Percentiles rank a stretch among this genome's conserved stretches.
Conservation (phyloP, 148 eudicot species). For the Arbutus unedo region DNA sequence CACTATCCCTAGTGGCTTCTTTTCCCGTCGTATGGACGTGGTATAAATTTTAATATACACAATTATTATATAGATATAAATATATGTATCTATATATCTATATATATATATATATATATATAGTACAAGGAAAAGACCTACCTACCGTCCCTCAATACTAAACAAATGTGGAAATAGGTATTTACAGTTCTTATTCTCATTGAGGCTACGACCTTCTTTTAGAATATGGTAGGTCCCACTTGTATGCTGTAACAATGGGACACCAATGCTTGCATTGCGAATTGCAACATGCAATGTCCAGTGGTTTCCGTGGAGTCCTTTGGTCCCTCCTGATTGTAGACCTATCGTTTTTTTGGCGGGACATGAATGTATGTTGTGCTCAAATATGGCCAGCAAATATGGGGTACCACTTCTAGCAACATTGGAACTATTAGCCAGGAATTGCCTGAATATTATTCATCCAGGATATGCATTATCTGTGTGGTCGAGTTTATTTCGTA, state of each 20-base stretch:
- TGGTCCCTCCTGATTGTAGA: background rate
- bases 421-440: background rate
- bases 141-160: too few species aligned
- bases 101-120: too few species aligned
- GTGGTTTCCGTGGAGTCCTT: background rate
- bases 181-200: background rate
- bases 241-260: background rate
- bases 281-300: background rate
- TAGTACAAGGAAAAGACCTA: too few species aligned
- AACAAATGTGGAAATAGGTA: too few species aligned
- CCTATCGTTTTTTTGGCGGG: too few species aligned
- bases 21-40: too few species aligned
- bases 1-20: too few species aligned
- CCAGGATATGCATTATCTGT: background rate
- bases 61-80: too few species aligned
- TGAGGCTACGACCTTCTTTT: background rate
- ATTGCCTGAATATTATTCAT: background rate
- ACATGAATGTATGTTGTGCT: slow-evolving; percentile 2
- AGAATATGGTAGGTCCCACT: slow-evolving; percentile 6
- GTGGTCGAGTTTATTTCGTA: background rate
- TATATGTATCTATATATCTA: too few species aligned
- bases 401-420: background rate
- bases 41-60: too few species aligned
- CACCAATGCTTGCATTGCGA: background rate
- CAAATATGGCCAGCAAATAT: background rate